Conservation (phyloP, 305 asterid genomes). For the Salvia sclarea region DNA sequence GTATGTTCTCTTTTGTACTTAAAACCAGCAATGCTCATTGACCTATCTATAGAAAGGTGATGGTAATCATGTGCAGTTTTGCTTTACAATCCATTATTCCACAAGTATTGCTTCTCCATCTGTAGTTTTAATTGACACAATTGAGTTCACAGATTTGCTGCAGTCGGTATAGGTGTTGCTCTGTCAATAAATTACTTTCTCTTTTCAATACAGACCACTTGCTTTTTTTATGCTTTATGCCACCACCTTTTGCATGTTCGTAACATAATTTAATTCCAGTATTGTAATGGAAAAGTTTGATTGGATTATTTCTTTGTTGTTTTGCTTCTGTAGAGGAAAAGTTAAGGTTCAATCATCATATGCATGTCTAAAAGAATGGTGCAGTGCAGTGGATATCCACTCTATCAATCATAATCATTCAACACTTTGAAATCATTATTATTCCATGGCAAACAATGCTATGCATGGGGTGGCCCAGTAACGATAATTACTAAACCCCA, state of each 20-base stretch:
- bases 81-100: slow-evolving; percentile 37
- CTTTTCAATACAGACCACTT: background rate
- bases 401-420: slow-evolving; percentile 35
- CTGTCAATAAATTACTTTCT: slow-evolving; percentile 9
- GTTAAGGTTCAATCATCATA: slow-evolving; percentile 36
- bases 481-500: slow-evolving; percentile 19
- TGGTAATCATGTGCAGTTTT: slow-evolving; percentile 20
- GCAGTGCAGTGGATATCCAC: slow-evolving; percentile 32
- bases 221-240: slow-evolving; percentile 17
- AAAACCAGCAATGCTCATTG: slow-evolving; percentile 18
- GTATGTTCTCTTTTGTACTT: slow-evolving; percentile 29
- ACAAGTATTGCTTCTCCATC: slow-evolving; percentile 28
- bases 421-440: slow-evolving; percentile 23
- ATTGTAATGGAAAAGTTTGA: slow-evolving; percentile 28
- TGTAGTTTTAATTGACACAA: background rate
- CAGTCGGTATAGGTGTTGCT: background rate
- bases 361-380: slow-evolving; percentile 30
- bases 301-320: slow-evolving; percentile 11
- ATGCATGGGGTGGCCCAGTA: slow-evolving; percentile 40
- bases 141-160: slow-evolving; percentile 10
- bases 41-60: slow-evolving; percentile 1
- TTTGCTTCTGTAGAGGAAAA: slow-evolving; percentile 33
- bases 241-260: slow-evolving; percentile 13
- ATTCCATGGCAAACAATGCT: slow-evolving; percentile 35
- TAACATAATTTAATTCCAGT: background rate